Percentiles rank a stretch among this genome's conserved stretches.
Conservation (phyloP, 129 eudicot species). For the Scalesia atractyloides region DNA sequence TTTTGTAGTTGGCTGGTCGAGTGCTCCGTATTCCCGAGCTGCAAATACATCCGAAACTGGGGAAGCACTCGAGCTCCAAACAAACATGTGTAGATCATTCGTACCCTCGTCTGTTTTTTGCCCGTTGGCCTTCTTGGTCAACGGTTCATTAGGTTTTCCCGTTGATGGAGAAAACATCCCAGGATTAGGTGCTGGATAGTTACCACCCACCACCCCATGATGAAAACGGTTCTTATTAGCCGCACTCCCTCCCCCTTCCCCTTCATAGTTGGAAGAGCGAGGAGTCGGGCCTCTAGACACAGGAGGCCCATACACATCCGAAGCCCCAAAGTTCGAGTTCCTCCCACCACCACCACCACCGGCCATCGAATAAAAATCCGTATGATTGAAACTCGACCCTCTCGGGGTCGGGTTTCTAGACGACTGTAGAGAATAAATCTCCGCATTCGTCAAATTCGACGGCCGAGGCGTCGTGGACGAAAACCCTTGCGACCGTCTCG, state of each 20-base stretch:
- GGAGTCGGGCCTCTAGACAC: slow-evolving; percentile 77
- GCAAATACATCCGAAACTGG: slow-evolving; percentile 93
- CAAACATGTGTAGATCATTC: slow-evolving; percentile 92
- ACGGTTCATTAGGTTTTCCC: slow-evolving; percentile 33
- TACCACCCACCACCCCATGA: slow-evolving; percentile 41
- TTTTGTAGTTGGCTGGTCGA: slow-evolving; percentile 50
- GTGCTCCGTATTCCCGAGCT: slow-evolving; percentile 67
- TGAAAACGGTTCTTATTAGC: slow-evolving; percentile 54
- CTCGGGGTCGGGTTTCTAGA: slow-evolving; percentile 76
- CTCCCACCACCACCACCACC: slow-evolving; percentile 43
- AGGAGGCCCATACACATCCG: slow-evolving; percentile 65
- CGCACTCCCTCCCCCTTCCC: slow-evolving; percentile 45
- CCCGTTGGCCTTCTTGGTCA: slow-evolving; percentile 51
- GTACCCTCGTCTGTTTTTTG: slow-evolving; percentile 58
- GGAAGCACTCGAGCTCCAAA: slow-evolving; percentile 95
- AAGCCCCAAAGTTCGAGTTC: slow-evolving; percentile 80
- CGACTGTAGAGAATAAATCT: slow-evolving; percentile 74
- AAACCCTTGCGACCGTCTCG: slow-evolving; percentile 65
- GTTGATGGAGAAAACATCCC: slow-evolving; percentile 81
- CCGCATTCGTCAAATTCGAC: slow-evolving; percentile 70
- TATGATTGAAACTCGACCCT: slow-evolving; percentile 75
- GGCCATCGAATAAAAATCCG: slow-evolving; percentile 68
- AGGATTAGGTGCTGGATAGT: slow-evolving; percentile 74
- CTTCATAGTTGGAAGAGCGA: slow-evolving; percentile 72
- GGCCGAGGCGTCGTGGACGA: slow-evolving; percentile 61